phyloP scores from a whole-genome alignment of 2,329 filamentous ascomycete species.

The Fusarium graminum region DNA sequence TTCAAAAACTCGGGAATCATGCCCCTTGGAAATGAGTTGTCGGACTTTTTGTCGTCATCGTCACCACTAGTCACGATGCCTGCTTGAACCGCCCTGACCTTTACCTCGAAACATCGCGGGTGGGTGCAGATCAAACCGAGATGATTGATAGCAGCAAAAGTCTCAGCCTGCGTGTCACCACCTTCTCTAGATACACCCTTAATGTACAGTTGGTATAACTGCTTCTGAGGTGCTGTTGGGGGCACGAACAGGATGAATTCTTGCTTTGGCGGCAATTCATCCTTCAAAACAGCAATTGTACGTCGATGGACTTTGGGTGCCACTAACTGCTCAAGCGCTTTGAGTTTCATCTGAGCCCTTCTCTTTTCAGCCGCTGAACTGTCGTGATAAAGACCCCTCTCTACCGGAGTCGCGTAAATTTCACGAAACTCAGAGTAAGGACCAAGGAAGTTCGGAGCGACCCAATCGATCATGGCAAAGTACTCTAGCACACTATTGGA shows the following conservation, averaged over 20 bases:
- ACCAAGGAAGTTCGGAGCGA: constrained; percentile 83
- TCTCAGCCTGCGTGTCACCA: constrained; percentile 19
- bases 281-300: constrained; percentile 73
- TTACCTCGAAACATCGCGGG: constrained; percentile 61
- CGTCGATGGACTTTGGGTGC: constrained; percentile 82
- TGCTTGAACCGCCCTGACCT: constrained; percentile 42
- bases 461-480: constrained; percentile 88
- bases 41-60: constrained; percentile 9
- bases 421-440: constrained; percentile 74
- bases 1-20: constrained; percentile 51
- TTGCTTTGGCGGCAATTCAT: constrained; percentile 78
- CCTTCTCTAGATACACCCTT: constrained; percentile 27
- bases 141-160: constrained; percentile 56
- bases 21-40: constrained; percentile 42
- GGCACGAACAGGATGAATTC: constrained; percentile 86
- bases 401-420: constrained; percentile 80
- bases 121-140: constrained; percentile 67
- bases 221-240: constrained; percentile 73
- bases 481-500: constrained; percentile 89
- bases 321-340: constrained; percentile 77
- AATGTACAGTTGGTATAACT: constrained; percentile 69
- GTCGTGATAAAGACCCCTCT: constrained; percentile 76
- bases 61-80: background rate
- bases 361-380: constrained; percentile 69
- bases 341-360: constrained; percentile 73